Evolutionary conservation across 2,329 filamentous ascomycete species (phyloP), one percentile per base, ranked within the genome.

Genomic region (Calonectria honghensis): DNA sequence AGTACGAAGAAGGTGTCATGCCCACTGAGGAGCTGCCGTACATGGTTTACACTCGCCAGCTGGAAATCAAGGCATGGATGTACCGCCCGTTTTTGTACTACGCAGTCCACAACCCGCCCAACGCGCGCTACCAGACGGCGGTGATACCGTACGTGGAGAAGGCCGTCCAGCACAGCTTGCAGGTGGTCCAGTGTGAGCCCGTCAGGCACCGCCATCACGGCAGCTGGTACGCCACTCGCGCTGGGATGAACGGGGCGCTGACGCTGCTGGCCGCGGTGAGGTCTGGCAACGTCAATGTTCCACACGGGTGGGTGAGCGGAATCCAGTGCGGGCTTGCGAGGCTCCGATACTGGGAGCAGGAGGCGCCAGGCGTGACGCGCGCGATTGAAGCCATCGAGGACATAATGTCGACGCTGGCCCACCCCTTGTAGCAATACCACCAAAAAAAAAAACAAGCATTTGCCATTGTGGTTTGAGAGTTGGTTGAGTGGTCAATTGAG

Each of bases 181-280:
- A 27, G 1, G 27, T 70, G 2, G 18, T 65, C 2, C 66, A 31
- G 5, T n/a, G 31, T 27, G 54, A 52, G 24, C 52, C 66, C 45
- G 24, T 68, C 4, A 18, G 74, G 24, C 79, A 82, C 57, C 79
- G 80, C 13, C 79, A 80, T 51, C 79, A 82, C 37, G 80, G 79
- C 11, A 73, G 76, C 2, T 82, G 80, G 79, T 82, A 76, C 41
- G 79, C 77, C 24, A 59, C 78, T 39, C 78, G 80, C 2, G 76
- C 75, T 45, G 35, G 45, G 24, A 52, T 48, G 6, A 64, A 29
- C n/a, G 57, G 32, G 6, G n/a, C 18, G 18, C 48, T 70, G 73
- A 78, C 37, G 31, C 32, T 68, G 6, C 39, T 68, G 37, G 64
- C 35, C 31, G 70, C 64, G 11, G 63, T 39, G 41, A 41, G 41